These are phyloP conservation scores for Tulasnella sp. DNA, from an alignment of 768 basidiomycete species.

Conservation along the genomic window DNA sequence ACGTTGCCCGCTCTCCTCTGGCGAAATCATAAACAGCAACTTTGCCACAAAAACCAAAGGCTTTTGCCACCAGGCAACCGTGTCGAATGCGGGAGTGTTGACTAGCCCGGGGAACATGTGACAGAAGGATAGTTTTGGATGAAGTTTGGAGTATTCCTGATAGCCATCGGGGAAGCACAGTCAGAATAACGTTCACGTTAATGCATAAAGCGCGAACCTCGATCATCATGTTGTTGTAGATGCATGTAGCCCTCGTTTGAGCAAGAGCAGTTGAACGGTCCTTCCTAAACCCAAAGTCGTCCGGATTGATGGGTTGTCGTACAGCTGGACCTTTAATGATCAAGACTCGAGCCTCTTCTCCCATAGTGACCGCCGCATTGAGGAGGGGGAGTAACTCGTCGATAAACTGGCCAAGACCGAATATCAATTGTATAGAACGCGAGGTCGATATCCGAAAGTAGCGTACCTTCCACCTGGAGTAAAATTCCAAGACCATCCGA, in stretches of 20 bases:
- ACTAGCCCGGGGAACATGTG: constrained; percentile 46
- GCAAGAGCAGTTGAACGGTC: neutral
- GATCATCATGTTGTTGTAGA: constrained; percentile 24
- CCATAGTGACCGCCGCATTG: constrained; percentile 17
- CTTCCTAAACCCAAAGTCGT: constrained; percentile 27
- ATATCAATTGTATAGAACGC: neutral
- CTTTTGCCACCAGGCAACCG: neutral
- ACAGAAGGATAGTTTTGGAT: constrained; percentile 35
- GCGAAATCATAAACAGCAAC: neutral
- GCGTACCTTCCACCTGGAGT: constrained; percentile 28
- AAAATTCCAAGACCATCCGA: constrained; percentile 28
- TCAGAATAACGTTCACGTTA: neutral
- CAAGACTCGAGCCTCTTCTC: constrained; percentile 27
- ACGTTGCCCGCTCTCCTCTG: neutral
- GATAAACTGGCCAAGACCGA: constrained; percentile 18
- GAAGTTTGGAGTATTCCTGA: neutral
- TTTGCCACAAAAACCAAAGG: neutral
- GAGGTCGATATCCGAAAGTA: neutral
- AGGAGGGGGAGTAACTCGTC: constrained; percentile 25
- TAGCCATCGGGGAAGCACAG: neutral
- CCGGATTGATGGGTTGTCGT: neutral
- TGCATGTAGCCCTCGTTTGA: neutral
- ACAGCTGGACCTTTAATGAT: neutral
- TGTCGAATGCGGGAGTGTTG: constrained; percentile 34
- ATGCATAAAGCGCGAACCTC: neutral